These are phyloP conservation scores for Calonectria multiphialidica DNA, from an alignment of 2,329 filamentous ascomycete species.

Conservation along the genomic window DNA sequence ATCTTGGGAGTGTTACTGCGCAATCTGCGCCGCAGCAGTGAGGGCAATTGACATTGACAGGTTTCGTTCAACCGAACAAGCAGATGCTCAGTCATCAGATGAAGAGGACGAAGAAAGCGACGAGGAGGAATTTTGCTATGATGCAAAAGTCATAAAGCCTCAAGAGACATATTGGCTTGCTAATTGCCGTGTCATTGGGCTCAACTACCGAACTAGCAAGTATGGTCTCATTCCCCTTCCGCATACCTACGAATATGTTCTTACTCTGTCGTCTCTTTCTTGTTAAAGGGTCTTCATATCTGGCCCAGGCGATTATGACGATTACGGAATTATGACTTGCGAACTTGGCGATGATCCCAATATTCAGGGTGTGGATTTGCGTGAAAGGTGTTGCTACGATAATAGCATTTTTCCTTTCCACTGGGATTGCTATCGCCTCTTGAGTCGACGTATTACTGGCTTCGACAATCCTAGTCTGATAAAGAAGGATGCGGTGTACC, in stretches of 20 bases:
- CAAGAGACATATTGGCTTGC: not conserved
- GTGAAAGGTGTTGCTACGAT: not conserved
- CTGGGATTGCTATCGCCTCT: constrained; percentile 7
- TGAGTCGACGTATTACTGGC: not conserved
- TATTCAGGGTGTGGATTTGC: not conserved
- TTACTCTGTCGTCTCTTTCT: not conserved
- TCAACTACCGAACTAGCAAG: not conserved
- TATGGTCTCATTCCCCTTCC: not conserved
- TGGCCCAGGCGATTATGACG: not conserved
- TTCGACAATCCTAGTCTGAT: not conserved
- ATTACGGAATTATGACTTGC: not conserved
- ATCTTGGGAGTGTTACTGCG: constrained; percentile 13
- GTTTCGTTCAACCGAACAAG: not conserved
- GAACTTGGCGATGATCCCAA: not conserved
- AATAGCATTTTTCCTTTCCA: constrained; percentile 10
- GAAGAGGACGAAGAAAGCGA: not conserved
- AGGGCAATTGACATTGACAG: not conserved
- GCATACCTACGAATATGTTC: not conserved
- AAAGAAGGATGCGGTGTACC: not conserved
- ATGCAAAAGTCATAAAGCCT: not conserved
- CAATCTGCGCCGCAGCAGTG: constrained; percentile 1
- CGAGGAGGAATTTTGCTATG: not conserved
- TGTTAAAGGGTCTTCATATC: not conserved
- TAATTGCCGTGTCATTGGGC: not conserved
- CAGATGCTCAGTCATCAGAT: not conserved